These are phyloP conservation scores for Rhododendron ovatum DNA, from an alignment of 148 eudicot genomes.

Conservation along the genomic window DNA sequence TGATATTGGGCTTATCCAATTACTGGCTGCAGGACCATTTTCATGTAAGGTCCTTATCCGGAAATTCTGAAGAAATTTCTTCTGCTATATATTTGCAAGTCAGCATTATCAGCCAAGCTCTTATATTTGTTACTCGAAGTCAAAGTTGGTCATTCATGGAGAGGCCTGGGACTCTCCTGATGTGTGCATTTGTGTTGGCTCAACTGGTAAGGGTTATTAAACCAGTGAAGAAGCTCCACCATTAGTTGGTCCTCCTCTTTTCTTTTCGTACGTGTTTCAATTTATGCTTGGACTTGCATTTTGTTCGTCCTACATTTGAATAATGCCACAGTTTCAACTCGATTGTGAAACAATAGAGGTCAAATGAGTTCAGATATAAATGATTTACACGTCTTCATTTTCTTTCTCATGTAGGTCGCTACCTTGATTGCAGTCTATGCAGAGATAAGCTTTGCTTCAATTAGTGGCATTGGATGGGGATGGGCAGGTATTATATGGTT, in stretches of 20 bases:
- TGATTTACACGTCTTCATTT: not conserved
- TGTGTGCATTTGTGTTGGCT: slow-evolving; percentile 67
- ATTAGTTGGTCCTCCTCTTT: not conserved
- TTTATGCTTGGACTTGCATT: not conserved
- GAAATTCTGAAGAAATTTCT: slow-evolving; percentile 46
- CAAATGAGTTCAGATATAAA: not conserved
- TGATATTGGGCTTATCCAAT: not conserved
- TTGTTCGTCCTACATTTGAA: not conserved
- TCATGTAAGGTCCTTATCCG: slow-evolving; percentile 49
- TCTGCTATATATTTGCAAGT: slow-evolving; percentile 79
- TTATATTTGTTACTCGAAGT: slow-evolving; percentile 78
- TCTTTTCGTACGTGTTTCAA: not conserved
- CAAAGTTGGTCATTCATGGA: slow-evolving; percentile 76
- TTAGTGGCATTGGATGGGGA: slow-evolving; percentile 72
- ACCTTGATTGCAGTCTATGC: slow-evolving; percentile 77
- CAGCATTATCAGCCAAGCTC: slow-evolving; percentile 81
- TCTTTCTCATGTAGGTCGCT: slow-evolving; percentile 42
- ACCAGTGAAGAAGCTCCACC: slow-evolving; percentile 1
- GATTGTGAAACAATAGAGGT: not conserved
- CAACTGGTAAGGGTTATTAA: slow-evolving; percentile 46
- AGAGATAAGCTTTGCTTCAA: slow-evolving; percentile 61
- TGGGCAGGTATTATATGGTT: slow-evolving; percentile 85
- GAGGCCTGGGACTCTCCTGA: slow-evolving; percentile 62
- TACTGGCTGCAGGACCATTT: slow-evolving; percentile 37
- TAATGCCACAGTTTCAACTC: not conserved